These are phyloP conservation scores for Xylaria longipes DNA, from an alignment of 495 filamentous ascomycete genomes.

Conservation along the genomic window DNA sequence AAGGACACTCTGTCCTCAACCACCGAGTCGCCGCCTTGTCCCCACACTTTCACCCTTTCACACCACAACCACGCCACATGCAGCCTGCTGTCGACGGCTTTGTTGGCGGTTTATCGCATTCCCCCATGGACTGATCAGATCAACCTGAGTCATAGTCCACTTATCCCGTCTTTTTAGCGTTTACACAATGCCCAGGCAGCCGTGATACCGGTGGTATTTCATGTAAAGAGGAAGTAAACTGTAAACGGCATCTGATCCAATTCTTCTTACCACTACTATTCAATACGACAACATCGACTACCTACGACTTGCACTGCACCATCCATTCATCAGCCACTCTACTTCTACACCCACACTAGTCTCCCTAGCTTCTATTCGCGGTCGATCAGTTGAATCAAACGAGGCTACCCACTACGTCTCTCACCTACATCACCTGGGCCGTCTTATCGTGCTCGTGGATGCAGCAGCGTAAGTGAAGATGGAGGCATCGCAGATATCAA, in stretches of 20 bases:
- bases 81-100: background rate
- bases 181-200: conserved; percentile 17
- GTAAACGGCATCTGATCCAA: background rate
- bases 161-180: background rate
- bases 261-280: conserved; percentile 19
- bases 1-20: conserved; percentile 30
- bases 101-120: background rate
- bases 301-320: background rate
- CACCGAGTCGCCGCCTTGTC: background rate
- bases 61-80: conserved; percentile 9
- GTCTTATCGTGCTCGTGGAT: conserved; percentile 39
- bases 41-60: background rate
- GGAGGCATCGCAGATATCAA: conserved; percentile 31
- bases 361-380: background rate
- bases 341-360: background rate
- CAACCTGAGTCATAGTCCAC: background rate
- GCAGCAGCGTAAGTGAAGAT: conserved; percentile 39
- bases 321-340: background rate
- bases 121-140: background rate
- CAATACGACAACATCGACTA: conserved; percentile 49
- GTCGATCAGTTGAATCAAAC: background rate
- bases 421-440: background rate
- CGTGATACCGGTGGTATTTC: conserved; percentile 37
- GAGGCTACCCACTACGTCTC: background rate
- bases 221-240: conserved; percentile 44